Base-by-base conservation (phyloP, 139 green algal genomes). In the Picochlorum sp. region DNA sequence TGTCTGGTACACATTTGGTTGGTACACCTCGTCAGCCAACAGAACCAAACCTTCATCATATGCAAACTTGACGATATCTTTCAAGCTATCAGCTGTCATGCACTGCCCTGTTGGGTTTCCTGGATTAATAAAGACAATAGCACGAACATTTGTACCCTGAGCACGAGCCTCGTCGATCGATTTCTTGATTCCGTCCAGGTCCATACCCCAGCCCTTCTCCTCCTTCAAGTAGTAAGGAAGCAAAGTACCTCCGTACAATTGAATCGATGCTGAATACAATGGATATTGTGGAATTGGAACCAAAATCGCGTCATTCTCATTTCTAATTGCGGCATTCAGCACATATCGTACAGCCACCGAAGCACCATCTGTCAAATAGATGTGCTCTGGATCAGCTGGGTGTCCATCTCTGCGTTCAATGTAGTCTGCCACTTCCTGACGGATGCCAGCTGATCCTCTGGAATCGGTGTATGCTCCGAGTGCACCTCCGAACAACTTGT, bases 121-220 rank as follows among this genome's bases (percentile, higher is more conserved):
- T 0, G 92, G 92, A 78, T 97, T 98, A 75, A 98, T 98, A 21
- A 98, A 84, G 52, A 96, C 90, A 59, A 98, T 55, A 30, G 64
- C 89, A 3, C 92, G 72, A 37, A 87, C 76, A 37, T 21, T 63
- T 26, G 61, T 69, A 15, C 79, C 82, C 41, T 73, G 52, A 16
- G 57, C 61, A 30, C 72, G 62, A n/a, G 72, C 72, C 3, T 57
- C 62, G 14, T 72, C 10, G 16, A 74, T 61, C 7, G 4, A 23
- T 21, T 61, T 50, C 4, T 24, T 57, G 52, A 97, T 65, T 30
- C 87, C 61, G 1, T 71, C 66, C 11, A 90, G 52, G 66, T 90
- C 67, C 56, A 97, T 69, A 18, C 62, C 75, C 92, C 92, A 98
- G 18, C 78, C 81, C 11, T 72, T 67, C 5, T 77, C 60, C 76